phyloP scores from a whole-genome alignment of 768 basidiomycete genomes.

The Tylopilus intermedius region DNA sequence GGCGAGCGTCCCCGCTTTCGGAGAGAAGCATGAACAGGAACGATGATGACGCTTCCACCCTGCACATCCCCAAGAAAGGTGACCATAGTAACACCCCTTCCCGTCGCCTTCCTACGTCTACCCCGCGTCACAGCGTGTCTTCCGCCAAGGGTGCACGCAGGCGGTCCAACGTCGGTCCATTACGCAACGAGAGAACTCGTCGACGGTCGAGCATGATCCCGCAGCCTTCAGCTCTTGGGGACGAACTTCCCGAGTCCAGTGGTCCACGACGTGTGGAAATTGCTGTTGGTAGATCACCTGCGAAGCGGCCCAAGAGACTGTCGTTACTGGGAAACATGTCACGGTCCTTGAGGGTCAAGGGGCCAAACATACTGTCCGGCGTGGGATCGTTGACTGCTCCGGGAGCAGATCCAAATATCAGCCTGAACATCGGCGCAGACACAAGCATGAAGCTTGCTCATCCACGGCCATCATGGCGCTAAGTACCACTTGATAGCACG shows the following conservation, averaged over 20 bases:
- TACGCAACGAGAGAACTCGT: constrained; percentile 66
- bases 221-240: constrained; percentile 48
- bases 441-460: constrained; percentile 40
- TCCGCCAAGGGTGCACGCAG: constrained; percentile 43
- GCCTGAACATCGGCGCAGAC: constrained; percentile 34
- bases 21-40: constrained; percentile 60
- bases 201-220: constrained; percentile 80
- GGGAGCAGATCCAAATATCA: constrained; percentile 40
- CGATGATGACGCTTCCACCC: constrained; percentile 18
- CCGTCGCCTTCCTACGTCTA: constrained; percentile 46
- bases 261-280: constrained; percentile 42
- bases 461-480: constrained; percentile 57
- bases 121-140: constrained; percentile 34
- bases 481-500: constrained; percentile 16
- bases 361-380: constrained; percentile 29
- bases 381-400: constrained; percentile 29
- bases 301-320: constrained; percentile 54
- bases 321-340: constrained; percentile 44
- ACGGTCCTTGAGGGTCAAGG: constrained; percentile 33
- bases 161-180: constrained; percentile 72
- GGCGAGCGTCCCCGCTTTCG: constrained; percentile 42
- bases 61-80: constrained; percentile 34
- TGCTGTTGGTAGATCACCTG: constrained; percentile 42
- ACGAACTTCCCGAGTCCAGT: constrained; percentile 30
- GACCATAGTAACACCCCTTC: constrained; percentile 40